phyloP scores from a whole-genome alignment of 768 basidiomycete genomes.

The Rossbeevera mucosa region DNA sequence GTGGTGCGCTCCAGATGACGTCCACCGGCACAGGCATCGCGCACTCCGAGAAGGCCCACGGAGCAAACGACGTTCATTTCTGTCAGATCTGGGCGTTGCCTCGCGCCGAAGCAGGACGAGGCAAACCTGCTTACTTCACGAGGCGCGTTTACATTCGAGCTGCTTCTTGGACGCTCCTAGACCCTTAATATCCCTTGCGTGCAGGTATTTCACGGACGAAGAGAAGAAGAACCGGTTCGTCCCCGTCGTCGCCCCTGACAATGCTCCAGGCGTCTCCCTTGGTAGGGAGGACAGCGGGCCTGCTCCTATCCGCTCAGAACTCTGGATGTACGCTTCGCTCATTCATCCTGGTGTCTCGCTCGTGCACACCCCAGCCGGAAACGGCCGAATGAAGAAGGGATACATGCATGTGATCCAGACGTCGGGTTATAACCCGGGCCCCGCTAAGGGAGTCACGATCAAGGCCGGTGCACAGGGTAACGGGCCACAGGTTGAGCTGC shows the following conservation, averaged over 20 bases:
- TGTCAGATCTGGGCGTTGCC: constrained; percentile 70
- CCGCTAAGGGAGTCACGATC: constrained; percentile 54
- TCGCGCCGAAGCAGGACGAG: constrained; percentile 21
- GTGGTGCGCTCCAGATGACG: constrained; percentile 89
- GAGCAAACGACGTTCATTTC: constrained; percentile 48
- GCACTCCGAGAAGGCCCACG: constrained; percentile 67
- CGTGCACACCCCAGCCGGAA: constrained; percentile 41
- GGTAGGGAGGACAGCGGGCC: constrained; percentile 71
- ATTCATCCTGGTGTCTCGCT: constrained; percentile 55
- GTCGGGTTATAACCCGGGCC: constrained; percentile 67
- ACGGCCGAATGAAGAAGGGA: constrained; percentile 48
- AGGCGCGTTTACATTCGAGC: constrained; percentile 35
- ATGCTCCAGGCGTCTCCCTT: constrained; percentile 49
- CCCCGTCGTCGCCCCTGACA: constrained; percentile 71
- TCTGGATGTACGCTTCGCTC: constrained; percentile 73
- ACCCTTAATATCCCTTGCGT: not conserved
- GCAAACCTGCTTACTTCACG: constrained; percentile 76
- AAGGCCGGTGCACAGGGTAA: constrained; percentile 42
- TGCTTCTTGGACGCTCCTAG: not conserved
- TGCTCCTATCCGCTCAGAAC: constrained; percentile 67
- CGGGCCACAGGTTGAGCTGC: constrained; percentile 47
- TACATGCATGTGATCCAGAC: constrained; percentile 87
- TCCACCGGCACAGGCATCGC: constrained; percentile 89
- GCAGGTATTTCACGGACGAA: constrained; percentile 70
- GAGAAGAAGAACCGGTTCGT: constrained; percentile 75